These are phyloP conservation scores for Scenedesmus sp. DNA, from an alignment of 163 green algal genomes.

Conservation along the genomic window DNA sequence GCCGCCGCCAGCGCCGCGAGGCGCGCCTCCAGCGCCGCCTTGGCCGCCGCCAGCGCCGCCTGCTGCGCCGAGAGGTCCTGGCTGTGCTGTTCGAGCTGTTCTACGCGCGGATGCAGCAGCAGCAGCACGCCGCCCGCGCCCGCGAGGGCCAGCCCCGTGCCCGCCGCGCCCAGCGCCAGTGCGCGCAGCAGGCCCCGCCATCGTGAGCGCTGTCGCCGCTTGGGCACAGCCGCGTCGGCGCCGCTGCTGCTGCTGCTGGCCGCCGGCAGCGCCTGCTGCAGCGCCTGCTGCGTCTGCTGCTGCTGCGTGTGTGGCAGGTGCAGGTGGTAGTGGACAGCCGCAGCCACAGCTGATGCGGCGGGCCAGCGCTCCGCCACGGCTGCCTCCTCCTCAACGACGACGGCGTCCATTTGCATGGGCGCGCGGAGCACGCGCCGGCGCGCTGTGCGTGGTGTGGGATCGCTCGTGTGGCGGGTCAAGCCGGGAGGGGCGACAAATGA, in stretches of 20 bases:
- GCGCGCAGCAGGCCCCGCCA: constrained; percentile 3
- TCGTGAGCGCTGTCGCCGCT: background rate
- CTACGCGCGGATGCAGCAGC: constrained; percentile 18
- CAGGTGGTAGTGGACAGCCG: background rate
- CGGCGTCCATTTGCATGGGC: too few species aligned
- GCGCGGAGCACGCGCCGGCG: too few species aligned
- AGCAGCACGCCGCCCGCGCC: background rate
- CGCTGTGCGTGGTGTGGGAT: background rate
- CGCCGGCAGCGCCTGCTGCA: constrained; percentile 3
- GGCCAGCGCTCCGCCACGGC: background rate
- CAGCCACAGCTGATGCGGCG: background rate
- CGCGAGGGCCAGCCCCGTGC: constrained; percentile 13
- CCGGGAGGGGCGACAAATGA: too few species aligned
- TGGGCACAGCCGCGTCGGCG: background rate
- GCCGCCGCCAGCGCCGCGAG: background rate
- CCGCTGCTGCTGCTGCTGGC: constrained; percentile 14
- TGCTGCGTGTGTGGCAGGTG: too few species aligned
- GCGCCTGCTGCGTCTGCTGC: too few species aligned
- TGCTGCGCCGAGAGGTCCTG: constrained; percentile 6
- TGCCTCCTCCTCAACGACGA: too few species aligned
- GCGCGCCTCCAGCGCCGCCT: constrained; percentile 19
- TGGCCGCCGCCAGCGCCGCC: background rate
- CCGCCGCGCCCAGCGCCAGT: constrained; percentile 1
- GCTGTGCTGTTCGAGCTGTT: constrained; percentile 30
- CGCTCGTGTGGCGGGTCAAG: too few species aligned